These are phyloP conservation scores for Tolypocladium sp. DNA, from an alignment of 2,329 filamentous ascomycete genomes.

Conservation along the genomic window DNA sequence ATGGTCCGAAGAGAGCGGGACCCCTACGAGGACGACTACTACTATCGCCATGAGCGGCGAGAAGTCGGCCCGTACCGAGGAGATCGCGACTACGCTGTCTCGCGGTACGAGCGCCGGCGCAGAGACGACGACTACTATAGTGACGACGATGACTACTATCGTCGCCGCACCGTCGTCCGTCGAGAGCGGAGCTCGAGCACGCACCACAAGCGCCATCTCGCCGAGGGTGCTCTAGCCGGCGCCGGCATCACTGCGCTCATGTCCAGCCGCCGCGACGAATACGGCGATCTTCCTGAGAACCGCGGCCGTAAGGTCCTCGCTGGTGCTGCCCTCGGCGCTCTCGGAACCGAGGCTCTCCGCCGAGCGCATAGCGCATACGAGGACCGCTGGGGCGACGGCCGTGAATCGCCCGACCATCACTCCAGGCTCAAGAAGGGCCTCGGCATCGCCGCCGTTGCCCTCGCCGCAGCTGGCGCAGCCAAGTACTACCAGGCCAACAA, in stretches of 20 bases:
- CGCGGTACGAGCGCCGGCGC: constrained; percentile 28
- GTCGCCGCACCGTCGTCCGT: constrained; percentile 35
- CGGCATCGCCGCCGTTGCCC: constrained; percentile 52
- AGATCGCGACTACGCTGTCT: constrained; percentile 20
- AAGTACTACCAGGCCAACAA: constrained; percentile 55
- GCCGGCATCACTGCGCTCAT: constrained; percentile 53
- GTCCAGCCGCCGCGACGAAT: constrained; percentile 41
- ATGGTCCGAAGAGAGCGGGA: constrained; percentile 23
- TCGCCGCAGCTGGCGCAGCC: constrained; percentile 55
- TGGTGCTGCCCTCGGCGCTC: constrained; percentile 52
- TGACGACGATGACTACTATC: constrained; percentile 38
- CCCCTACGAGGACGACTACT: constrained; percentile 37
- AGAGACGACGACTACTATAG: constrained; percentile 34
- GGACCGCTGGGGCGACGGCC: constrained; percentile 35
- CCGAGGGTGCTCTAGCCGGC: constrained; percentile 56
- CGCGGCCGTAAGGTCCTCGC: constrained; percentile 50
- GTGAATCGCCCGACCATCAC: constrained; percentile 29
- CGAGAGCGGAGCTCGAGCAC: constrained; percentile 42
- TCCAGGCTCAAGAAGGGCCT: constrained; percentile 51
- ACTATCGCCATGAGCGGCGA: constrained; percentile 37
- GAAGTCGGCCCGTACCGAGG: constrained; percentile 31
- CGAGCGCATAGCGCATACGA: constrained; percentile 54
- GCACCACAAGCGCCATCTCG: constrained; percentile 48
- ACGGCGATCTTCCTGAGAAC: constrained; percentile 39
- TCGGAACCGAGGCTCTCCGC: constrained; percentile 52